A percentile compares a stretch with the other conserved stretches of the same genome.
These are phyloP conservation scores for Lachnellula suecica DNA, from an alignment of 2,329 filamentous ascomycete species.

Conservation along the genomic window DNA sequence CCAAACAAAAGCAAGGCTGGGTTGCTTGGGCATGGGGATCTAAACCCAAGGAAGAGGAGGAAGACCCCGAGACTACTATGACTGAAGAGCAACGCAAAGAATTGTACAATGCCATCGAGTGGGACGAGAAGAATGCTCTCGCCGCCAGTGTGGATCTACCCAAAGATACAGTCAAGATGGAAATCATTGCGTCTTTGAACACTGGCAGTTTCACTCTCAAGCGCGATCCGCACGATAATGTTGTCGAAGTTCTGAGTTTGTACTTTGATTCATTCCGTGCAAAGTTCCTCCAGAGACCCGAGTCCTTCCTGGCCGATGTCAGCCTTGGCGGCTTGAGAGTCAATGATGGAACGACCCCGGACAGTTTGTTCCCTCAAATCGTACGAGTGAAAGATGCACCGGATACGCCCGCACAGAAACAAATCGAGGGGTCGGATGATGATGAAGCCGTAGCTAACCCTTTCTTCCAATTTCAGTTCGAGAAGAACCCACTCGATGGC, in stretches of 20 bases:
- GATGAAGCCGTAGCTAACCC: slow-evolving; percentile 58
- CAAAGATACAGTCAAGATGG: slow-evolving; percentile 87
- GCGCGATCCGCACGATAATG: slow-evolving; percentile 75
- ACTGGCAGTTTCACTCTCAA: slow-evolving; percentile 95
- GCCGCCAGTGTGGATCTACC: slow-evolving; percentile 87
- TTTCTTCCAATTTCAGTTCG: slow-evolving; percentile 90
- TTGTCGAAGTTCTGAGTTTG: slow-evolving; percentile 80
- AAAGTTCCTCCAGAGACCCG: slow-evolving; percentile 83
- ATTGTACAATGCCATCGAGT: slow-evolving; percentile 96
- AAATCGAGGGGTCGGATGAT: slow-evolving; percentile 37
- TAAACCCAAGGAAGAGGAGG: slow-evolving; percentile 58
- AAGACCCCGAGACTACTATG: slow-evolving; percentile 80
- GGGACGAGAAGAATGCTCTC: slow-evolving; percentile 92
- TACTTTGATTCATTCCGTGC: slow-evolving; percentile 95
- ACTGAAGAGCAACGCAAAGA: slow-evolving; percentile 95
- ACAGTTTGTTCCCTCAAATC: slow-evolving; percentile 91
- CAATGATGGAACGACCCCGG: slow-evolving; percentile 91
- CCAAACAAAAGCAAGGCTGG: slow-evolving; percentile 78
- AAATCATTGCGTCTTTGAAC: slow-evolving; percentile 88
- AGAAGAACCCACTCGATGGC: slow-evolving; percentile 91
- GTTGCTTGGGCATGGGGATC: slow-evolving; percentile 88
- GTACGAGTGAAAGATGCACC: slow-evolving; percentile 91
- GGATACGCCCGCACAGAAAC: slow-evolving; percentile 40
- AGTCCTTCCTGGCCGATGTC: slow-evolving; percentile 85
- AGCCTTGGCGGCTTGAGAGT: slow-evolving; percentile 90